Evolutionary conservation across 495 filamentous ascomycete genomes (phyloP).

Genomic region (Hypoxylon intermedium): DNA sequence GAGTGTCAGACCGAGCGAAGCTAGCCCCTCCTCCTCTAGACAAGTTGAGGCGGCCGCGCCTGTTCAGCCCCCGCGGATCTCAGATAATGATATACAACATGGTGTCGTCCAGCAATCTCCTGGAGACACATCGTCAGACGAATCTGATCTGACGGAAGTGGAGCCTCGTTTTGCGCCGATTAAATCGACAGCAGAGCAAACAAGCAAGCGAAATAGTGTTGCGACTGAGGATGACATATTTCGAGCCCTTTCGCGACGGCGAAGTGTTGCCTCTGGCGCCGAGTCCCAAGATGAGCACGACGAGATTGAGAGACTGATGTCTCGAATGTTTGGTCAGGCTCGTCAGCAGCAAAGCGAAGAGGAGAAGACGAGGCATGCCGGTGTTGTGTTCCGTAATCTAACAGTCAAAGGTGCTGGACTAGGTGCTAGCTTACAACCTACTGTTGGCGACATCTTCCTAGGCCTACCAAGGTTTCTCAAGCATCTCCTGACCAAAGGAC

Average conservation of each 20-base stretch:
- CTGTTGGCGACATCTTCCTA: constrained; percentile 68
- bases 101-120: neutral
- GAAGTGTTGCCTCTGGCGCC: constrained; percentile 47
- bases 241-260: constrained; percentile 58
- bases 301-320: constrained; percentile 53
- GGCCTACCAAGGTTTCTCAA: constrained; percentile 61
- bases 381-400: constrained; percentile 67
- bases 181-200: constrained; percentile 20
- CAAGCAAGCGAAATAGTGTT: constrained; percentile 2
- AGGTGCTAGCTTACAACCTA: constrained; percentile 70
- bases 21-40: constrained; percentile 27
- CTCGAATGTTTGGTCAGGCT: constrained; percentile 59
- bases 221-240: constrained; percentile 60
- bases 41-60: constrained; percentile 2
- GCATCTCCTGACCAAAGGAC: constrained; percentile 49
- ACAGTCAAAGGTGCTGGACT: constrained; percentile 74
- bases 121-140: constrained; percentile 28
- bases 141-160: constrained; percentile 31
- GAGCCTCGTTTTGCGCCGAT: constrained; percentile 35
- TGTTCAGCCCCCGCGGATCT: neutral
- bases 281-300: constrained; percentile 40
- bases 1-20: constrained; percentile 7
- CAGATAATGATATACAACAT: neutral
- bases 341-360: constrained; percentile 69
- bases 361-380: constrained; percentile 67